Evolutionary conservation across 2,329 filamentous ascomycete species (phyloP).

Genomic region (Fusarium sp.): DNA sequence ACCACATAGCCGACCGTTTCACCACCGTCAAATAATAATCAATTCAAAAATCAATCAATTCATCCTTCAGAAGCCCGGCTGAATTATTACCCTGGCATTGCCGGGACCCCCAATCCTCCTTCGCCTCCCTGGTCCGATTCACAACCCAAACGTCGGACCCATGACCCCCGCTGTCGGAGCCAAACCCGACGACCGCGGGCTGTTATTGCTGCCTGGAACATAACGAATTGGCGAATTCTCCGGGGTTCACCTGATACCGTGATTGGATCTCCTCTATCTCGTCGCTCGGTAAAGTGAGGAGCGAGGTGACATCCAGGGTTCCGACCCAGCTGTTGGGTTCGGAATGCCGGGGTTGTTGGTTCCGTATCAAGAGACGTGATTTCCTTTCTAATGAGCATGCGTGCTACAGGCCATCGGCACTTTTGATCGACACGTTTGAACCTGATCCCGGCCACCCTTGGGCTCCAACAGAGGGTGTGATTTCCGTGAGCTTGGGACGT

Average conservation of each 20-base stretch:
- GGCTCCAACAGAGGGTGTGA: constrained; percentile 10
- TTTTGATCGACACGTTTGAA: constrained; percentile 26
- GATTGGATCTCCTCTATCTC: constrained; percentile 31
- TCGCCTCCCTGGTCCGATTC: constrained; percentile 29
- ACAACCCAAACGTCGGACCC: constrained; percentile 29
- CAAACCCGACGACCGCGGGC: constrained; percentile 22
- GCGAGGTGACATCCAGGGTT: constrained; percentile 3
- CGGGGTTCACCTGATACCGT: constrained; percentile 17
- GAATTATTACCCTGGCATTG: constrained; percentile 14
- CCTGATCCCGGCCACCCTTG: constrained; percentile 5
- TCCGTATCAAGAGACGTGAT: constrained; percentile 4
- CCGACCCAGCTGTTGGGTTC: constrained; percentile 10
- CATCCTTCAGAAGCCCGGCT: constrained; percentile 14
- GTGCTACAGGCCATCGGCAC: not conserved
- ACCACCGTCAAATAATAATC: not conserved
- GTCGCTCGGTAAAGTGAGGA: constrained; percentile 16
- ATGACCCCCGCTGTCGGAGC: constrained; percentile 28
- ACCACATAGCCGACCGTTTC: constrained; percentile 13
- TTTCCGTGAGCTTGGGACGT: constrained; percentile 23
- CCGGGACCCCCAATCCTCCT: constrained; percentile 11
- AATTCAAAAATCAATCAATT: constrained; percentile 3
- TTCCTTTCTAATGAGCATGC: not conserved
- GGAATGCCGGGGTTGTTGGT: constrained; percentile 1
- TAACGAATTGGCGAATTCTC: constrained; percentile 30
- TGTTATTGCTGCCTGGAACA: constrained; percentile 15